These are phyloP conservation scores for Acer negundo DNA, from an alignment of 345 rosid species.

Conservation along the genomic window DNA sequence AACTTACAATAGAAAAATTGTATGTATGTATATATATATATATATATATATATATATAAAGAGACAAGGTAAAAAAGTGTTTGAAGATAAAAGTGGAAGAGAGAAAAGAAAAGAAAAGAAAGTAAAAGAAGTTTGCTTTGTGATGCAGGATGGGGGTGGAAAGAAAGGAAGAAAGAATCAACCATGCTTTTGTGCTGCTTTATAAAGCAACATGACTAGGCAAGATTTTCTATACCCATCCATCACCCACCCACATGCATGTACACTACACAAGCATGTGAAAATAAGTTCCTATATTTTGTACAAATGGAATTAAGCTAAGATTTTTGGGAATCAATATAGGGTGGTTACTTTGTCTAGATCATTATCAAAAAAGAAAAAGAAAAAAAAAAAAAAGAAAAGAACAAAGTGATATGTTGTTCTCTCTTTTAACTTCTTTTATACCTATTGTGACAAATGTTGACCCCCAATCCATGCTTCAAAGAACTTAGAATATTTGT, in stretches of 20 bases:
- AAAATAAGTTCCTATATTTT: no score
- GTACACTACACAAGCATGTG: neutral
- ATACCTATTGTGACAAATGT: neutral
- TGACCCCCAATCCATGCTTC: neutral
- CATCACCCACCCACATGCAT: neutral
- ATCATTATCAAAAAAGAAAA: neutral
- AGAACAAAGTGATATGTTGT: neutral
- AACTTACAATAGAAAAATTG: no score
- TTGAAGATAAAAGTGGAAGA: constrained; percentile 32
- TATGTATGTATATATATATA: no score
- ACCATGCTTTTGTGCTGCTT: constrained; percentile 17
- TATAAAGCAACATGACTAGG: neutral
- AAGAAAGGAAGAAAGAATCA: constrained; percentile 24
- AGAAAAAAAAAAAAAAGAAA: neutral
- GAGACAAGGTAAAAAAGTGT: constrained; percentile 21
- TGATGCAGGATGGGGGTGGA: constrained; percentile 41
- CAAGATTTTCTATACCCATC: neutral
- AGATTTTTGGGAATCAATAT: neutral
- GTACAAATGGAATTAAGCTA: neutral
- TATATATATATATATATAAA: neutral
- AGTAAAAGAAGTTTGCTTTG: constrained; percentile 53
- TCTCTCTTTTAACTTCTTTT: neutral
- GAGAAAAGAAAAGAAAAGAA: constrained; percentile 23
- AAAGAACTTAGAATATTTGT: neutral
- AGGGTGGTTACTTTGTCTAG: neutral